A percentile compares a stretch with the other conserved stretches of the same genome.
Conservation (phyloP, 2,329 filamentous ascomycete species). For the Fusarium agapanthi region DNA sequence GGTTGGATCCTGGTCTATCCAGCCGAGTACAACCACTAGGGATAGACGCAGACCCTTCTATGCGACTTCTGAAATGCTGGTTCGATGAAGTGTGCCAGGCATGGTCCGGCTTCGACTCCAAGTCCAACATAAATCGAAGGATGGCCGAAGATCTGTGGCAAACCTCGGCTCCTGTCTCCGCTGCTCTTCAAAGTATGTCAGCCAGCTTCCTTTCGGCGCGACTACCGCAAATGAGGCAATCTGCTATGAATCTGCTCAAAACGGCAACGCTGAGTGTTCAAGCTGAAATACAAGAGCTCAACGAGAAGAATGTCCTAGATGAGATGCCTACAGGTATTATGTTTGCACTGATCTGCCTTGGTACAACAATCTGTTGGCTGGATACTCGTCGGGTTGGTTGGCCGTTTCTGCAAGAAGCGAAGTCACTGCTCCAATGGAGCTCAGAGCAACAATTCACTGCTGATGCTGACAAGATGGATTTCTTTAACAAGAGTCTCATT, state of each 20-base stretch:
- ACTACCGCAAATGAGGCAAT: not conserved
- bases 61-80: not conserved
- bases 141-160: not conserved
- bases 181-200: not conserved
- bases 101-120: not conserved
- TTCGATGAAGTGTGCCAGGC: not conserved
- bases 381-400: not conserved
- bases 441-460: not conserved
- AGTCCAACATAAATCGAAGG: not conserved
- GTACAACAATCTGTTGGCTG: not conserved
- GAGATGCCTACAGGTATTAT: not conserved
- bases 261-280: not conserved
- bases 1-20: rapidly evolving
- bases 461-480: rapidly evolving
- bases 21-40: rapidly evolving
- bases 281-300: not conserved
- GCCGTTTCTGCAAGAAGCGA: not conserved
- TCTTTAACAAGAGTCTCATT: not conserved
- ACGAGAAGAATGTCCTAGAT: not conserved
- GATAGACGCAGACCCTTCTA: not conserved
- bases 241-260: not conserved
- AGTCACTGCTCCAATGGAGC: not conserved
- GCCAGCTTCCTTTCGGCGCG: not conserved
- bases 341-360: not conserved
- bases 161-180: not conserved